phyloP scores from a whole-genome alignment of 1,284 basidiomycete species.

The Leccinum angustisporum region DNA sequence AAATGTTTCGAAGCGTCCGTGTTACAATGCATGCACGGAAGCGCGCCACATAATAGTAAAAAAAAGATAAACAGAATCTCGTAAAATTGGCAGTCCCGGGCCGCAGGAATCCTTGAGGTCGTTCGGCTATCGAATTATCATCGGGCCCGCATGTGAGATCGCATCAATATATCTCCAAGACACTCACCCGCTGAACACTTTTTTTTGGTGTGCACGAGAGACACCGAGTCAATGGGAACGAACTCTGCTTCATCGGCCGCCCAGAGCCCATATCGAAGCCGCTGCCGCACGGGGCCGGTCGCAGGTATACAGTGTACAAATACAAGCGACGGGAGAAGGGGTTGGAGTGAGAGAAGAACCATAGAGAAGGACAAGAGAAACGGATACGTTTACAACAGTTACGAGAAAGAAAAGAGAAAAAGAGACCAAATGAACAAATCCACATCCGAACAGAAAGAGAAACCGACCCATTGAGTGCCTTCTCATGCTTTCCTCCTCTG shows the following conservation, averaged over 20 bases:
- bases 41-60: neutral
- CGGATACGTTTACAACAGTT: neutral
- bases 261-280: neutral
- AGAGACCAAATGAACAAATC: neutral
- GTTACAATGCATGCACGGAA: neutral
- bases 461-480: neutral
- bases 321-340: neutral
- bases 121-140: neutral
- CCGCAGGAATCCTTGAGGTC: neutral
- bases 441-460: neutral
- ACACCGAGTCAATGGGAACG: neutral
- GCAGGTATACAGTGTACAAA: neutral
- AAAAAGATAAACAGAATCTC: neutral
- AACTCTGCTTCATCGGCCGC: neutral
- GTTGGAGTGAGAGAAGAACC: neutral
- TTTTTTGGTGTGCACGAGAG: neutral
- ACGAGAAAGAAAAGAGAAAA: neutral
- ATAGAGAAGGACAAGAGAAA: neutral
- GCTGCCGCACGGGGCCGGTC: neutral
- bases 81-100: neutral
- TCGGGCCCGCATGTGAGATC: neutral
- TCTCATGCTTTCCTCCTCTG: slow-evolving; percentile 21
- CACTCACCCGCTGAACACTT: neutral
- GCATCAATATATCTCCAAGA: neutral
- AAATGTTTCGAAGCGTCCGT: neutral